phyloP scores from a whole-genome alignment of 371 early-diverging fungal species.

The Mortierella sp. region DNA sequence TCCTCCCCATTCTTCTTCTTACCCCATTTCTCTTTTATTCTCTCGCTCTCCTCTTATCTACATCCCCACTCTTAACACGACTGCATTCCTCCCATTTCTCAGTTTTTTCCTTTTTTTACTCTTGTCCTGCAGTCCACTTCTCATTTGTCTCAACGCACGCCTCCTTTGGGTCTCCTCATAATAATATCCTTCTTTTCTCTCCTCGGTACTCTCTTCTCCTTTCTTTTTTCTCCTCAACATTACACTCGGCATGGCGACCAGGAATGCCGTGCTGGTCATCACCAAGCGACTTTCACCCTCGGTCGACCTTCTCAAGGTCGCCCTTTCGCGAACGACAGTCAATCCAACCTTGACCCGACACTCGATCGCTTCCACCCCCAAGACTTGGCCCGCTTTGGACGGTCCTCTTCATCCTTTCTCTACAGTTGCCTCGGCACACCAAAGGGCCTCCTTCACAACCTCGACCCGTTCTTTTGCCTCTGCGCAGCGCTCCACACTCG shows the following conservation, averaged over 20 bases:
- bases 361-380: conserved; percentile 21
- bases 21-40: not conserved
- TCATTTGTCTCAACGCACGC: not conserved
- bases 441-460: too few species aligned
- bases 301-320: conserved; percentile 39
- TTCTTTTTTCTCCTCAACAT: conserved; percentile 8
- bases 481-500: conserved; percentile 1
- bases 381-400: conserved; percentile 37
- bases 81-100: too few species aligned
- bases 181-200: not conserved
- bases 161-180: not conserved
- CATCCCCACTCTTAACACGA: too few species aligned
- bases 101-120: not conserved
- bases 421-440: conserved; percentile 1
- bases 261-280: conserved; percentile 50
- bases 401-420: conserved; percentile 47
- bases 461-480: conserved; percentile 1
- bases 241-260: conserved; percentile 28
- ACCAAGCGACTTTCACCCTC: conserved; percentile 47
- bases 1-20: not conserved
- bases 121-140: not conserved
- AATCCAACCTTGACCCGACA: conserved; percentile 45
- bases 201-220: not conserved
- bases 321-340: conserved; percentile 39
- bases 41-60: not conserved